These are phyloP conservation scores for Rhodofomes roseus DNA, from an alignment of 1,284 basidiomycete species.

Conservation along the genomic window DNA sequence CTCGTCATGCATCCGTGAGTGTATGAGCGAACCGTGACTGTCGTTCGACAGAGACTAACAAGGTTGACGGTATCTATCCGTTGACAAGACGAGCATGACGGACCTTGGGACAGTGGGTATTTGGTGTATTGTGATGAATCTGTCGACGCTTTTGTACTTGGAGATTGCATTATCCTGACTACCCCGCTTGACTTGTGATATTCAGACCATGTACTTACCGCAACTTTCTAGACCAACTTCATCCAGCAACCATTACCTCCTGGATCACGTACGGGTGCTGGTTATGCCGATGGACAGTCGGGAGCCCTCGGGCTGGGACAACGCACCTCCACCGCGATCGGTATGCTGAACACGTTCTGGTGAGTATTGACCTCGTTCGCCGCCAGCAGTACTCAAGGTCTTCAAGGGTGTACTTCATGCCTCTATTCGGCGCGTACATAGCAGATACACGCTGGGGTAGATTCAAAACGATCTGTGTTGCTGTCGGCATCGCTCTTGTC, in stretches of 20 bases:
- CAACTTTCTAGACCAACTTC: constrained; percentile 57
- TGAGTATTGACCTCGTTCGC: constrained; percentile 15
- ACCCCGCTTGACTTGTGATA: no score
- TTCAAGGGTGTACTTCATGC: constrained; percentile 51
- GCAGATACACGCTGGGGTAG: constrained; percentile 76
- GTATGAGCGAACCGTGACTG: no score
- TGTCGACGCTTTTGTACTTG: no score
- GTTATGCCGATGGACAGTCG: constrained; percentile 48
- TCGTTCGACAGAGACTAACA: no score
- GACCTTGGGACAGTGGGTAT: no score
- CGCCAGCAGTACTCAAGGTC: background rate
- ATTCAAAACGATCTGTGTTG: constrained; percentile 67
- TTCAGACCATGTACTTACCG: no score
- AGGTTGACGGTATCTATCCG: no score
- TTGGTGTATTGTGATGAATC: no score
- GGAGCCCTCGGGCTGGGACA: constrained; percentile 72
- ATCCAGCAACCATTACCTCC: constrained; percentile 67
- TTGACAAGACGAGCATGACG: no score
- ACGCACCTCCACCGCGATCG: constrained; percentile 65
- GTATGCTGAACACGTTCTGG: constrained; percentile 65
- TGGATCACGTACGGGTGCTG: constrained; percentile 68
- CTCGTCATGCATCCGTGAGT: background rate
- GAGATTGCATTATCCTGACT: no score
- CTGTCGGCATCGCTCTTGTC: constrained; percentile 52
- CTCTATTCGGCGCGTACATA: constrained; percentile 66